Base-by-base conservation (phyloP, 2,329 filamentous ascomycete genomes). In the Penicillium decumbens region DNA sequence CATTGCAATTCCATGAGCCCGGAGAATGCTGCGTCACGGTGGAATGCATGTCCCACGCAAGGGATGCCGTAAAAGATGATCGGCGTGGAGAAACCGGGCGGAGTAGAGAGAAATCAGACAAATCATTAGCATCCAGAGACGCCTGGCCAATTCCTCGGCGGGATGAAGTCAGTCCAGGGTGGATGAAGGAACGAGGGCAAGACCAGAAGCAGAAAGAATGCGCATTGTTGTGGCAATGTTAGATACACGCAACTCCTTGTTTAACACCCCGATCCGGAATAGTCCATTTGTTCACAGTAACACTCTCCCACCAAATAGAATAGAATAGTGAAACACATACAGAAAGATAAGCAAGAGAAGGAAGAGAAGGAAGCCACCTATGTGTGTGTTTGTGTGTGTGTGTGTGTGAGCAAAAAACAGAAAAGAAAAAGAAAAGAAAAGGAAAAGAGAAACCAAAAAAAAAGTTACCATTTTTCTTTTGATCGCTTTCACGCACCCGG, bases 181-280 rank as follows among this genome's bases (percentile, higher is more conserved):
- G 33, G 9, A 35, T 4, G 33, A 20, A 15, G 15, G 33, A 10
- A 43, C 40, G 42, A 35, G 46, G 41, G 42, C 20, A 9, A 25
- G 20, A 9, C 25, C 3, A 20, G 30, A 47, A 43, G 38, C 44
- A 47, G 28, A 50, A 55, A 48, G 50, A 55, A 55, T 54, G 52
- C 49, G 44, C n/a, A 47, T 58, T 56, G 55, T 57, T 53, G 45
- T 50, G 51, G 48, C 35, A 37, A 45, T 48, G 44, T 49, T 58
- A 58, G 46, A 56, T 58, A 59, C 53, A 59, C 47, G 27, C 51
- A 56, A 58, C 51, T 55, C 57, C 55, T 52, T 55, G 44, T 33
- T 48, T 42, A 59, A 58, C 51, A 51, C 57, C 53, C 53, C 29
- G 40, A 44, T 45, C 50, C 53, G 32, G 40, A 45, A 52, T 39